phyloP scores from a whole-genome alignment of 2,329 filamentous ascomycete genomes.

The Exophiala lecanii-corni region DNA sequence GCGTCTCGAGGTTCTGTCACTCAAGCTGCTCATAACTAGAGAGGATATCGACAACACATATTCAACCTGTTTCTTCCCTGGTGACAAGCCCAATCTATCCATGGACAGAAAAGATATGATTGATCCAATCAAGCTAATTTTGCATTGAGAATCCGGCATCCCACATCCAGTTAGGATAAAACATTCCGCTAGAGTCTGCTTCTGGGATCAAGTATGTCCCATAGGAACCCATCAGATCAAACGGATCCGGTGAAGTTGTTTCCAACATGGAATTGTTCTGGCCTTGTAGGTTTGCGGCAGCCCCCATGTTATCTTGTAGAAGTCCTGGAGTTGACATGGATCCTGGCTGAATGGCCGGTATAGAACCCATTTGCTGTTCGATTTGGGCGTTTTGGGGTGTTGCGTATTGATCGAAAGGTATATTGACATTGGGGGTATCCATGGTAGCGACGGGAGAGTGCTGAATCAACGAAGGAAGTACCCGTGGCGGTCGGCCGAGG shows the following conservation, averaged over 20 bases:
- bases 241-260: conserved; percentile 1
- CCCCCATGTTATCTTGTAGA: not conserved
- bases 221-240: conserved; percentile 6
- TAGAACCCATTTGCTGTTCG: conserved; percentile 1
- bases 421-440: conserved; percentile 3
- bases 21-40: no score
- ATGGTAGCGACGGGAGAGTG: conserved; percentile 4
- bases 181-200: conserved; percentile 4
- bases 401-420: not conserved
- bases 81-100: no score
- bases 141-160: conserved; percentile 3
- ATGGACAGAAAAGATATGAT: no score
- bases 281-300: not conserved
- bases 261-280: not conserved
- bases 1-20: no score
- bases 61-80: no score
- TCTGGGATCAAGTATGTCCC: conserved; percentile 1
- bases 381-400: not conserved
- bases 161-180: conserved; percentile 8
- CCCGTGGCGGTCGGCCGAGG: conserved; percentile 4
- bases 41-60: no score
- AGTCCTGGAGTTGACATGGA: not conserved
- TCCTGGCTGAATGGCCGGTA: not conserved
- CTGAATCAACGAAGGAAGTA: conserved; percentile 4
- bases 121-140: no score